Evolutionary conservation across 2,329 filamentous ascomycete genomes (phyloP), one percentile per base, ranked within the genome.

Genomic region (Xylaria sp.): DNA sequence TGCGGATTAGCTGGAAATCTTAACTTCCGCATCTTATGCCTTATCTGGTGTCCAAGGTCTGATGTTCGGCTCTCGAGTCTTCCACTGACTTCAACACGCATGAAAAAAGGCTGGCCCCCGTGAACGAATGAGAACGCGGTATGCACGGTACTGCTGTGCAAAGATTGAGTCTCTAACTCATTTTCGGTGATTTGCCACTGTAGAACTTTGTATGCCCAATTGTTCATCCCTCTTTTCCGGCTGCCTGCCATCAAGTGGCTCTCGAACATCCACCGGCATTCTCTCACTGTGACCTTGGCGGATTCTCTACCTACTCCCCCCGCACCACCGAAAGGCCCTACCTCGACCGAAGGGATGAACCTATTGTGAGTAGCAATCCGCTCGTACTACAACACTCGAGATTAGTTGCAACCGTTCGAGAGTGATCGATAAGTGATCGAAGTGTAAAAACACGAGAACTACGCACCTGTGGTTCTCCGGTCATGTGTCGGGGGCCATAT

Each of bases 111-210:
- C 43, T 77, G 72, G 6, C 70, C 69, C 15, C 69, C 67, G 46
- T 78, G 76, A n/a, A 75, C 72, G 46, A 78, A 78, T 1, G 76
- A 70, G 50, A 79, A 79, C 1, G 68, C 76, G 1, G 77, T 78
- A 43, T 76, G 75, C 10, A 78, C 69, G n/a, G 59, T 72, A 46
- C 73, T 76, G 58, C 60, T 72, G 46, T 76, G 73, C 25, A 64
- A 62, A 2, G 74, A 58, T 41, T 76, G 73, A 15, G 41, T 46
- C 30, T 75, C 73, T 12, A 78, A 67, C 55, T 78, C 71, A 46
- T 76, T 78, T 55, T 79, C 76, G 15, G 69, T 72, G 12, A 79
- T 69, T 13, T 76, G 64, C 77, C 77, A 79, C 50, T 72, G 70
- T 2, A 79, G 65, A 9, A 74, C 72, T 30, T 72, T 75, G 68